Evolutionary conservation across 1,139 yeast genomes (phyloP).

Genomic region (Candida dubliniensis): DNA sequence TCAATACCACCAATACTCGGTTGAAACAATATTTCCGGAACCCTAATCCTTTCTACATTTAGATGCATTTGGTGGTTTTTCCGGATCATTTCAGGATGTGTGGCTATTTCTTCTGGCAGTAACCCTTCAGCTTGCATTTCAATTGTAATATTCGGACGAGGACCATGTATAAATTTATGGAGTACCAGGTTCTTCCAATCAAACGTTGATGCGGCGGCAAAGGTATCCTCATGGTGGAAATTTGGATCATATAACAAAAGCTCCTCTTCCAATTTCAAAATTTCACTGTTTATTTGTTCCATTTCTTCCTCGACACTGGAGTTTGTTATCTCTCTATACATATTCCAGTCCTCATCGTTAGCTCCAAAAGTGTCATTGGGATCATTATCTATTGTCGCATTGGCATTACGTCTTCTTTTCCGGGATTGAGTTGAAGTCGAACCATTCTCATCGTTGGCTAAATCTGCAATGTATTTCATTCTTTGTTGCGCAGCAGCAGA

Average conservation of each 20-base stretch:
- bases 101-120: slow-evolving; percentile 44
- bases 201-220: slow-evolving; percentile 66
- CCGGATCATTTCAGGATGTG: slow-evolving; percentile 44
- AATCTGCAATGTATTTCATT: slow-evolving; percentile 86
- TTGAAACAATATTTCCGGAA: slow-evolving; percentile 89
- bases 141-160: slow-evolving; percentile 57
- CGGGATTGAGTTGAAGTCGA: slow-evolving; percentile 38
- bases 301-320: slow-evolving; percentile 71
- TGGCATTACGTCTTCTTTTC: slow-evolving; percentile 54
- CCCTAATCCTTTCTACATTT: slow-evolving; percentile 86
- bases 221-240: slow-evolving; percentile 81
- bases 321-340: slow-evolving; percentile 80
- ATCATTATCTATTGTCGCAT: slow-evolving; percentile 78
- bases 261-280: slow-evolving; percentile 68
- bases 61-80: slow-evolving; percentile 79
- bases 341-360: slow-evolving; percentile 93
- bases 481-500: slow-evolving; percentile 90
- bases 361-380: slow-evolving; percentile 96
- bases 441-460: slow-evolving; percentile 71
- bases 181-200: slow-evolving; percentile 83
- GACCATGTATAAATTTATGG: slow-evolving; percentile 88
- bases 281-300: slow-evolving; percentile 64
- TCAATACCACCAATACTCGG: slow-evolving; percentile 96
- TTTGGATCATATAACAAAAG: slow-evolving; percentile 79
- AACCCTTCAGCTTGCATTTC: slow-evolving; percentile 47